These are phyloP conservation scores for Gossypium herbaceum DNA, from an alignment of 345 rosid genomes.

Conservation along the genomic window DNA sequence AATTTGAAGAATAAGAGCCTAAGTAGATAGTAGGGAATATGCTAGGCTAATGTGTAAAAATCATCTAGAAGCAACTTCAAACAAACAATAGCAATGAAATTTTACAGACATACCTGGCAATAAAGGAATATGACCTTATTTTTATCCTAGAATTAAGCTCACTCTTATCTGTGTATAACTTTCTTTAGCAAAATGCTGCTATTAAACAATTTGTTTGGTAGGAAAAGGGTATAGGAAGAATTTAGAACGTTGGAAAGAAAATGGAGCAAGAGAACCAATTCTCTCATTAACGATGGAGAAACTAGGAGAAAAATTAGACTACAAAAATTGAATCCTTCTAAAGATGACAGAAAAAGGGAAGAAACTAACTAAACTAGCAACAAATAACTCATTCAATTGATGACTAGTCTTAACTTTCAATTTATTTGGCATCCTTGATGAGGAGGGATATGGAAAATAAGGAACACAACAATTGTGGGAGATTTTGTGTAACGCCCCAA, in stretches of 20 bases:
- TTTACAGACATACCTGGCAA: background rate
- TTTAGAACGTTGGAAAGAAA: background rate
- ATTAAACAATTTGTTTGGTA: background rate
- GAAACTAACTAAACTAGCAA: background rate
- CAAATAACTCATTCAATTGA: background rate
- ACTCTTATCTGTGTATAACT: background rate
- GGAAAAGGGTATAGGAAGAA: background rate
- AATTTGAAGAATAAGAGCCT: background rate
- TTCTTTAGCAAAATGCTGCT: background rate
- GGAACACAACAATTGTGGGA: background rate
- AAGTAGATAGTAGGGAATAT: background rate
- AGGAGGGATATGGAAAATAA: background rate
- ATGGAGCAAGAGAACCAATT: background rate
- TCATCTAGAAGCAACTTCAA: background rate
- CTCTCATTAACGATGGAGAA: no score
- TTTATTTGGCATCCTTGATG: background rate
- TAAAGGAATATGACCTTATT: background rate
- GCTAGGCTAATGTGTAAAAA: background rate
- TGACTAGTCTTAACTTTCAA: background rate
- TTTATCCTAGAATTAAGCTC: background rate
- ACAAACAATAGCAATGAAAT: background rate
- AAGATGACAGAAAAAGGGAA: background rate
- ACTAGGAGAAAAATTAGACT: background rate
- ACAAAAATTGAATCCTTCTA: background rate
- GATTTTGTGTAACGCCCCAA: background rate